These are phyloP conservation scores for Adiantum capillusveneris DNA, from an alignment of 75 land plant species.

Conservation along the genomic window DNA sequence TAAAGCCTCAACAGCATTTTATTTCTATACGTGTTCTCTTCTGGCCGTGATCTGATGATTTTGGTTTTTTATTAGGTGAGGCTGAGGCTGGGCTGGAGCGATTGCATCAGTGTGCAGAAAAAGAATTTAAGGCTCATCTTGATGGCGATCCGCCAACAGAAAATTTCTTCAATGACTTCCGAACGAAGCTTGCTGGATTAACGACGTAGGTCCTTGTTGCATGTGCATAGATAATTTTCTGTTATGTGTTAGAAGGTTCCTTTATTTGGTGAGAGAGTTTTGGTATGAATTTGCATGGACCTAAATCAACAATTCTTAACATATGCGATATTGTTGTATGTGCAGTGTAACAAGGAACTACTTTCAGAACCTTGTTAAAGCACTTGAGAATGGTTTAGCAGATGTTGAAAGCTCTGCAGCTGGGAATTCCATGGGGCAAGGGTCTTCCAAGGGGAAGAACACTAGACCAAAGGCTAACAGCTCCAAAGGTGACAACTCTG, in stretches of 20 bases:
- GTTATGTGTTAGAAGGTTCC: no score
- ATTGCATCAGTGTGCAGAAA: conserved; percentile 41
- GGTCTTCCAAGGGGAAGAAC: not conserved
- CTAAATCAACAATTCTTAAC: no score
- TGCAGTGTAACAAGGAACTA: conserved; percentile 26
- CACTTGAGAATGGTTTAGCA: conserved; percentile 28
- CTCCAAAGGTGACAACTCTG: conserved; percentile 6
- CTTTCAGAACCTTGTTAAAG: conserved; percentile 27
- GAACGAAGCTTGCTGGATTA: conserved; percentile 26
- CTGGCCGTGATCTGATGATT: no score
- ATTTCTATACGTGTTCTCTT: no score
- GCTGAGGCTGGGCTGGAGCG: conserved; percentile 37
- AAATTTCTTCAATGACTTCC: conserved; percentile 31
- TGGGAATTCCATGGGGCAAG: conserved; percentile 4
- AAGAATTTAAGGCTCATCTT: conserved; percentile 22
- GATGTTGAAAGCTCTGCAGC: conserved; percentile 18
- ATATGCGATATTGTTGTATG: no score
- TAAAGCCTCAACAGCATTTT: no score
- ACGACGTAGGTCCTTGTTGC: conserved; percentile 14
- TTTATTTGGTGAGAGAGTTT: no score
- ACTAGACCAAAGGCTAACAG: conserved; percentile 3
- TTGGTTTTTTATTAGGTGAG: conserved; percentile 10
- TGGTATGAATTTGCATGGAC: no score
- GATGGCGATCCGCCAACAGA: conserved; percentile 6
- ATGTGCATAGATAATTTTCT: no score